A percentile compares a stretch with the other conserved stretches of the same genome.
Evolutionary conservation across 2,329 filamentous ascomycete genomes (phyloP).

Genomic region (Diplodia corticola): DNA sequence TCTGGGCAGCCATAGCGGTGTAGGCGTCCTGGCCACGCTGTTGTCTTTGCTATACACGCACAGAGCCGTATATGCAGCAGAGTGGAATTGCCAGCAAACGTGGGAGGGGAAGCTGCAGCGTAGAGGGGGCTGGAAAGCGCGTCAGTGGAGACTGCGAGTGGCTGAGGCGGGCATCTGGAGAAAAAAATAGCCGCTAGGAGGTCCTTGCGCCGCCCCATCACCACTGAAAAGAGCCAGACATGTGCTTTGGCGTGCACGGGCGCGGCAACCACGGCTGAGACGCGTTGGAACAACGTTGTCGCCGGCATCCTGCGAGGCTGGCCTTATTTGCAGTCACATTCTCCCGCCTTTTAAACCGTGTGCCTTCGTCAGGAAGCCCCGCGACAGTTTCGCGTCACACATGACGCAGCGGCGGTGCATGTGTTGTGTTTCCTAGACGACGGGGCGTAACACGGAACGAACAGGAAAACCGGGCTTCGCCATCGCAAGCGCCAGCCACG

Average conservation of each 20-base stretch:
- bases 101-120: background rate
- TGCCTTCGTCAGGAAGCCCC: background rate
- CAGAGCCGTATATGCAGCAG: background rate
- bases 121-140: background rate
- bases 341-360: background rate
- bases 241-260: conserved; percentile 3
- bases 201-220: background rate
- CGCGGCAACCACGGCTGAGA: background rate
- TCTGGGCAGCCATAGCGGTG: background rate
- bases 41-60: background rate
- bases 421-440: conserved; percentile 4
- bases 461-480: conserved; percentile 9
- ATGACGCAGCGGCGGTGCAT: background rate
- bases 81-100: background rate
- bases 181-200: conserved; percentile 2
- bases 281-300: background rate
- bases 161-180: conserved; percentile 1
- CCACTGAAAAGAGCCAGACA: background rate
- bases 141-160: background rate
- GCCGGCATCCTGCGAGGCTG: background rate
- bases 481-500: conserved; percentile 13
- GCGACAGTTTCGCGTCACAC: background rate
- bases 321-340: background rate
- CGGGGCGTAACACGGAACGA: background rate
- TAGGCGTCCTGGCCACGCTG: background rate